Conservation (phyloP, 176 grass and related monocot genomes). For the Hordeum marinum region DNA sequence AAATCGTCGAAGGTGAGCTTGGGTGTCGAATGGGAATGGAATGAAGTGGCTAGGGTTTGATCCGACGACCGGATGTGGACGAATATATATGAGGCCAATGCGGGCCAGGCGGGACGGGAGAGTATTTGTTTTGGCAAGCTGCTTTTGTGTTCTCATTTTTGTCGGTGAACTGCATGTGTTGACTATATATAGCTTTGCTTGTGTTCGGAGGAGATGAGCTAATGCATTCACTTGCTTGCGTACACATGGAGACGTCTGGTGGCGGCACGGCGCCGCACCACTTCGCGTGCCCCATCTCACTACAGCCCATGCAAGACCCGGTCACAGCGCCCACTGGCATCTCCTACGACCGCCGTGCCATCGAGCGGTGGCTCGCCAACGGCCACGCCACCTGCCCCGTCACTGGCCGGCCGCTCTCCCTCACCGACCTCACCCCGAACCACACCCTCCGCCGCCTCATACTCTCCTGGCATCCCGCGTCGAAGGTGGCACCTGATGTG, state of each 20-base stretch:
- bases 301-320: constrained; percentile 53
- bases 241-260: constrained; percentile 12
- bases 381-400: constrained; percentile 52
- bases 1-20: no score
- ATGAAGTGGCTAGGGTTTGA: no score
- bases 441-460: constrained; percentile 61
- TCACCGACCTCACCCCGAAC: constrained; percentile 52
- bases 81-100: no score
- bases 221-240: background rate
- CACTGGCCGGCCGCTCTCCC: constrained; percentile 36
- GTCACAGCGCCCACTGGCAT: constrained; percentile 60
- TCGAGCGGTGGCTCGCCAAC: constrained; percentile 57
- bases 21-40: no score
- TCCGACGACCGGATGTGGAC: no score
- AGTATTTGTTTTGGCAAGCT: no score
- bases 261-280: constrained; percentile 30
- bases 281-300: constrained; percentile 56
- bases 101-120: no score
- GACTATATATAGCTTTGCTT: background rate
- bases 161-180: background rate
- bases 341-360: constrained; percentile 63
- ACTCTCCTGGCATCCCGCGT: constrained; percentile 12
- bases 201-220: background rate
- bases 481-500: background rate
- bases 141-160: no score